phyloP scores from a whole-genome alignment of 345 rosid genomes.

The Mallotus nudiflorus region DNA sequence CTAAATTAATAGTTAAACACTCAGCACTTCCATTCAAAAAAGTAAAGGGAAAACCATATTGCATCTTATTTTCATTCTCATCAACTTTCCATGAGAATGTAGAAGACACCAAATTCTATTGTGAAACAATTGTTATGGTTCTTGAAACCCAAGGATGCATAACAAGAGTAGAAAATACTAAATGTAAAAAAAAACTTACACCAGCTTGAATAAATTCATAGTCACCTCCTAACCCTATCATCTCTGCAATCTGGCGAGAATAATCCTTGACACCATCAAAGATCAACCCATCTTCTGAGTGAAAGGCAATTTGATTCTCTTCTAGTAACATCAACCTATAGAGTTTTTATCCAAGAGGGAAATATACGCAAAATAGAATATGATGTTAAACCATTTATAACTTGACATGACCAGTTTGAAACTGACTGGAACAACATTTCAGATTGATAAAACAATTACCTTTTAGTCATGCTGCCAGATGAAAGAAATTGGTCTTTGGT shows the following conservation, averaged over 20 bases:
- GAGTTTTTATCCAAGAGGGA: not conserved
- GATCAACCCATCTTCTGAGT: constrained; percentile 79
- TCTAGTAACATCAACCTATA: constrained; percentile 90
- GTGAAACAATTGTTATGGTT: constrained; percentile 1
- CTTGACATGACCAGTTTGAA: not conserved
- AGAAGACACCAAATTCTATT: not conserved
- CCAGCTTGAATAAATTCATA: constrained; percentile 89
- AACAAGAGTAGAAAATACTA: constrained; percentile 21
- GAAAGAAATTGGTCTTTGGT: constrained; percentile 97
- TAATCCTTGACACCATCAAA: constrained; percentile 96
- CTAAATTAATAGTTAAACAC: not conserved
- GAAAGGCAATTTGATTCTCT: constrained; percentile 97
- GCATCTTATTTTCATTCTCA: not conserved
- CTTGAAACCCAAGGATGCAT: constrained; percentile 5
- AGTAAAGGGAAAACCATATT: not conserved
- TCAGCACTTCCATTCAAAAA: not conserved
- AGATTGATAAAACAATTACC: constrained; percentile 40
- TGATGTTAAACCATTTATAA: not conserved
- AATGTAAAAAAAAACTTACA: constrained; percentile 52
- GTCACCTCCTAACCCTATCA: constrained; percentile 93
- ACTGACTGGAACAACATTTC: not conserved
- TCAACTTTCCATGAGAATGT: not conserved
- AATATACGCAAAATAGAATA: not conserved
- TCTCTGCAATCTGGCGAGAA: constrained; percentile 93
- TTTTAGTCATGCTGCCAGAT: constrained; percentile 93